These are phyloP conservation scores for Candida maesae DNA, from an alignment of 805 yeast genomes.

Conservation along the genomic window DNA sequence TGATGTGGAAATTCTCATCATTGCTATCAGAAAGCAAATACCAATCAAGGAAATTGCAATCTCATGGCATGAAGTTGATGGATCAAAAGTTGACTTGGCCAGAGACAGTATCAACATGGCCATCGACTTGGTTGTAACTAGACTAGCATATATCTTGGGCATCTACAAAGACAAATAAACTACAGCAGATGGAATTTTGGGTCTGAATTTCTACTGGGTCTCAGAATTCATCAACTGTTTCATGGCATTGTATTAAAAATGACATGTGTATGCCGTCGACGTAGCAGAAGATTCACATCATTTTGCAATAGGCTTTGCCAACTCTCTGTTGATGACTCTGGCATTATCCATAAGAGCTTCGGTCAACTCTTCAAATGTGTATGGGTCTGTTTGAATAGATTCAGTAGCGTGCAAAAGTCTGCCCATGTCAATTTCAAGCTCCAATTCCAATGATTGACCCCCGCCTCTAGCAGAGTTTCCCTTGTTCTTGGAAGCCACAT, in stretches of 20 bases:
- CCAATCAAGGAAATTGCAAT: constrained; percentile 76
- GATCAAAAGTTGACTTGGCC: constrained; percentile 90
- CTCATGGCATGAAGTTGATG: constrained; percentile 96
- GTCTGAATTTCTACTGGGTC: no score
- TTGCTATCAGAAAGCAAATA: constrained; percentile 70
- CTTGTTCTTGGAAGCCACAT: constrained; percentile 37
- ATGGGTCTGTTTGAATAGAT: constrained; percentile 41
- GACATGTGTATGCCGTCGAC: no score
- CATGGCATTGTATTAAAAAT: no score
- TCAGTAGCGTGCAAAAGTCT: constrained; percentile 39
- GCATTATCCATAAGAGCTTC: constrained; percentile 59
- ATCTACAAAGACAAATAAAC: constrained; percentile 50
- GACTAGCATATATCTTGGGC: constrained; percentile 84
- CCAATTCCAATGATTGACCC: constrained; percentile 41
- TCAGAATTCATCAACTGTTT: no score
- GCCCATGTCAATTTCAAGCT: constrained; percentile 46
- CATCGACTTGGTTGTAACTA: constrained; percentile 81
- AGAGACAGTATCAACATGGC: constrained; percentile 92
- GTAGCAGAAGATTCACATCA: no score
- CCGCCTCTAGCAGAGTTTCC: constrained; percentile 19
- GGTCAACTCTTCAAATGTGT: constrained; percentile 54
- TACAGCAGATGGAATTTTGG: no score
- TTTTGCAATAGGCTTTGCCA: constrained; percentile 14
- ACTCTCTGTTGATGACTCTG: constrained; percentile 34
- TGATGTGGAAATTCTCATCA: constrained; percentile 86